phyloP scores from a whole-genome alignment of 2,329 filamentous ascomycete genomes.

The Setomelanomma holmii region DNA sequence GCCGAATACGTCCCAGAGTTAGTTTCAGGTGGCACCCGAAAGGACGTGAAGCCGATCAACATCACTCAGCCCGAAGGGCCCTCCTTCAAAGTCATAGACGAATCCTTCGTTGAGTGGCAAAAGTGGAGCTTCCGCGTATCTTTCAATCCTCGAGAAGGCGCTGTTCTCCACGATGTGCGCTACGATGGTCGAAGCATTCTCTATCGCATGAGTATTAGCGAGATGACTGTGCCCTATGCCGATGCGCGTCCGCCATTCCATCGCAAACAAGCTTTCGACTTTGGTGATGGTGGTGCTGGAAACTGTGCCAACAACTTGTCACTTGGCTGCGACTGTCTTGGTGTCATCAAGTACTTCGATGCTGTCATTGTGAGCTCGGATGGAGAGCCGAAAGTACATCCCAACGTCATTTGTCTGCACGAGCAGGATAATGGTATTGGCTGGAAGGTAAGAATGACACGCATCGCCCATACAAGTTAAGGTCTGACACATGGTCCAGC shows the following conservation, averaged over 20 bases:
- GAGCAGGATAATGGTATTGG: slow-evolving; percentile 73
- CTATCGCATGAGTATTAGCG: slow-evolving; percentile 71
- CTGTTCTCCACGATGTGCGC: slow-evolving; percentile 74
- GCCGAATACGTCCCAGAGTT: slow-evolving; percentile 60
- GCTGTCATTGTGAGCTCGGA: slow-evolving; percentile 60
- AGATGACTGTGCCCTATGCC: slow-evolving; percentile 73
- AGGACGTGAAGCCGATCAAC: slow-evolving; percentile 70
- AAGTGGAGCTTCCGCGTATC: slow-evolving; percentile 54
- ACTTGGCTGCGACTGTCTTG: slow-evolving; percentile 73
- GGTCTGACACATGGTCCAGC: slow-evolving; percentile 60
- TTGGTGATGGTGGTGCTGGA: slow-evolving; percentile 73
- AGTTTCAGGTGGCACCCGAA: slow-evolving; percentile 45
- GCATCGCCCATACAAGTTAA: background rate
- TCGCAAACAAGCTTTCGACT: slow-evolving; percentile 75
- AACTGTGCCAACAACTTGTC: slow-evolving; percentile 71
- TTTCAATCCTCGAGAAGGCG: slow-evolving; percentile 61
- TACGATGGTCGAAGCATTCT: slow-evolving; percentile 71
- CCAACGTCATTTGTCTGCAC: slow-evolving; percentile 72
- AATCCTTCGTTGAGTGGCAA: slow-evolving; percentile 56
- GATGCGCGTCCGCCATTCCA: slow-evolving; percentile 70
- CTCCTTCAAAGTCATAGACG: slow-evolving; percentile 65
- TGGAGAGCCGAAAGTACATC: slow-evolving; percentile 61
- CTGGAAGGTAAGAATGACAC: slow-evolving; percentile 15
- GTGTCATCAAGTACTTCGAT: slow-evolving; percentile 71
- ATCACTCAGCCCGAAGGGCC: slow-evolving; percentile 74